Base-by-base conservation (phyloP, 2,329 filamentous ascomycete genomes). In the Harringtonia aguacate region DNA sequence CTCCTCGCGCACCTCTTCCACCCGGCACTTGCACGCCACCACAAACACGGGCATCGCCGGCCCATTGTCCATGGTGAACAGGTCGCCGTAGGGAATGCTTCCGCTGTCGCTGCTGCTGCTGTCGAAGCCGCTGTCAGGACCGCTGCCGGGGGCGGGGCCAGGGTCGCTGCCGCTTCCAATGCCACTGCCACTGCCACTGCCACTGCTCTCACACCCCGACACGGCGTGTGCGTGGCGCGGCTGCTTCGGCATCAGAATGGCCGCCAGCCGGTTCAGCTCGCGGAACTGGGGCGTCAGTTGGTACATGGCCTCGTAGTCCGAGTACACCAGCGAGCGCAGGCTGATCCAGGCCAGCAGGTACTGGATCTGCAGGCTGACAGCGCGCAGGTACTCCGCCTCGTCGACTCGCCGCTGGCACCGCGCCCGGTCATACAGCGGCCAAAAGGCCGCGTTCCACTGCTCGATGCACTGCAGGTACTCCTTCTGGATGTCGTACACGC, bases 11-110 rank as follows among this genome's bases (percentile, higher is more conserved):
- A 70, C 61, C 0, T 52, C 47, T 4, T 55, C 53, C 39, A 68
- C 62, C 8, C 65, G 59, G 37, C 65, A 69, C 8, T 60, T 62
- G 52, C 66, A 63, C 0, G 66, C 56, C 4, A 62, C 59, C 5
- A 68, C 51, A 21, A 67, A 65, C 4, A 70, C 53, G 0, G 65
- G 64, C 64, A 67, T 67, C 8, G 65, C 66, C 53, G 64, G 67
- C 0, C 67, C 67, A 3, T 64, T 61, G 46, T 70, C 66, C 63
- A 70, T 65, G 1, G 67, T 60, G 46, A 70, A 69, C 6, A 41
- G 58, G 58, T 63, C 12, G 55, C 13, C 60, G 58, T 12, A 33
- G 10, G 8, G 7, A 14, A 10, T 10, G 38, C 17, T 31, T n/a
- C n/a, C n/a, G 27, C n/a, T 10, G 3, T 20, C n/a, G 18, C 18